Percentiles rank a stretch among this genome's conserved stretches.
phyloP scores from a whole-genome alignment of 208 protist genomes.

The Phytomonas sp. region DNA sequence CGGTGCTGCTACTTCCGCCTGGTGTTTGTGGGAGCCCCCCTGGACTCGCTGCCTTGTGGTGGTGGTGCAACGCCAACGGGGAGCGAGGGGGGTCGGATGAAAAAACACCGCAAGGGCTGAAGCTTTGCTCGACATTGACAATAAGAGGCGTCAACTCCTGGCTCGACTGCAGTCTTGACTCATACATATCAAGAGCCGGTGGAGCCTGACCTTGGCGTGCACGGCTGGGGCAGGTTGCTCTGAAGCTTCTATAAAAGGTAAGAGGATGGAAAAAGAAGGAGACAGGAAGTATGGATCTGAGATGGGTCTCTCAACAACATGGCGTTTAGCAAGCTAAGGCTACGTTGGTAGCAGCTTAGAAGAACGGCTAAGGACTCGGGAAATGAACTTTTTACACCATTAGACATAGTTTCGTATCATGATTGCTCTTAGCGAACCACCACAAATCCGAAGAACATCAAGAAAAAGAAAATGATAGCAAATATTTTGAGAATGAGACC shows the following conservation, averaged over 20 bases:
- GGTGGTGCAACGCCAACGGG: constrained; percentile 8
- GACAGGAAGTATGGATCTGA: not conserved
- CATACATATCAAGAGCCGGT: constrained; percentile 20
- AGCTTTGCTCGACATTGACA: constrained; percentile 38
- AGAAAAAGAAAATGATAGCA: constrained; percentile 85
- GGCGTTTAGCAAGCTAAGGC: not conserved
- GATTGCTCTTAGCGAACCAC: constrained; percentile 57
- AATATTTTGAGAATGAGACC: constrained; percentile 92
- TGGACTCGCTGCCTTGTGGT: not conserved
- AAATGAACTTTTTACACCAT: not conserved
- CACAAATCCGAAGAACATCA: constrained; percentile 88
- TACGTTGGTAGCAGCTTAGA: not conserved
- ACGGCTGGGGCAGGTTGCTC: not conserved
- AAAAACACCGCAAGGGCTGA: constrained; percentile 10
- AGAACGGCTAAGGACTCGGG: not conserved
- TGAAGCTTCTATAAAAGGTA: not conserved
- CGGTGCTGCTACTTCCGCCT: constrained; percentile 18
- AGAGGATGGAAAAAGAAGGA: not conserved
- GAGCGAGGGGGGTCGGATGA: not conserved
- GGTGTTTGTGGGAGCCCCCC: constrained; percentile 10
- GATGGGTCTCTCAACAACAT: not conserved
- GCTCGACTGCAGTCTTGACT: constrained; percentile 41
- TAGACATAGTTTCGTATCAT: not conserved
- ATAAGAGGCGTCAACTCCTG: constrained; percentile 59
- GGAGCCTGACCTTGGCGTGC: not conserved